Conservation (phyloP, 176 grass and related monocot genomes). For the Cenchrus americanus region DNA sequence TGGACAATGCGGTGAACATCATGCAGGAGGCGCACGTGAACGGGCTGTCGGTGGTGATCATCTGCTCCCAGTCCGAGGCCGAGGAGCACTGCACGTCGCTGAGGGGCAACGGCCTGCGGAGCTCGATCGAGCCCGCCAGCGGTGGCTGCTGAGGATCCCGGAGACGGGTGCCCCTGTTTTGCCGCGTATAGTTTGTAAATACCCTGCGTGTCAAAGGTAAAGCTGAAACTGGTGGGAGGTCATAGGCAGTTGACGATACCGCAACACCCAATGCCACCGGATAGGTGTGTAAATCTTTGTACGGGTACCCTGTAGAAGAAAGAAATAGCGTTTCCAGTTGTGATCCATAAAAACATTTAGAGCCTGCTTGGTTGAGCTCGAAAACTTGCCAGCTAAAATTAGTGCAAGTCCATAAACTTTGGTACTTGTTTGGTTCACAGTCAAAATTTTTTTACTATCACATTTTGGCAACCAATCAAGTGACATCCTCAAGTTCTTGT, state of each 20-base stretch:
- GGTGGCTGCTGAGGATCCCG: conserved; percentile 64
- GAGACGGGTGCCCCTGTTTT: conserved; percentile 15
- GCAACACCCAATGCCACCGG: not conserved
- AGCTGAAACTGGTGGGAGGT: conserved; percentile 2
- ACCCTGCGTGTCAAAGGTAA: conserved; percentile 6
- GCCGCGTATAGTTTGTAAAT: conserved; percentile 55
- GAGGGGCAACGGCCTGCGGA: conserved; percentile 79
- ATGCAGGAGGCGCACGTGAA: conserved; percentile 98
- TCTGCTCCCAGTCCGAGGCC: conserved; percentile 75
- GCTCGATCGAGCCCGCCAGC: conserved; percentile 85
- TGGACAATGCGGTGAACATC: conserved; percentile 93
- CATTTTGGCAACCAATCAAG: no score
- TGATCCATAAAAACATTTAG: not conserved
- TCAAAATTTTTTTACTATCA: no score
- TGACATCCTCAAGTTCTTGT: no score
- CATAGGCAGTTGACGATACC: not conserved
- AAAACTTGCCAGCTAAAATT: no score
- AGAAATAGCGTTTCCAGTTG: conserved; percentile 37
- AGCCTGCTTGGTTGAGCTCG: no score
- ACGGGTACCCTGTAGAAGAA: conserved; percentile 36
- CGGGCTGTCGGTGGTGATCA: conserved; percentile 85
- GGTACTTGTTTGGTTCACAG: no score
- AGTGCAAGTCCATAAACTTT: no score
- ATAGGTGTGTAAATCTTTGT: conserved; percentile 50
- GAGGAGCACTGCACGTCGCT: conserved; percentile 88